Percentiles rank a stretch among this genome's conserved stretches.
These are phyloP conservation scores for Stenocarpella maydis DNA, from an alignment of 2,329 filamentous ascomycete species.

Conservation along the genomic window DNA sequence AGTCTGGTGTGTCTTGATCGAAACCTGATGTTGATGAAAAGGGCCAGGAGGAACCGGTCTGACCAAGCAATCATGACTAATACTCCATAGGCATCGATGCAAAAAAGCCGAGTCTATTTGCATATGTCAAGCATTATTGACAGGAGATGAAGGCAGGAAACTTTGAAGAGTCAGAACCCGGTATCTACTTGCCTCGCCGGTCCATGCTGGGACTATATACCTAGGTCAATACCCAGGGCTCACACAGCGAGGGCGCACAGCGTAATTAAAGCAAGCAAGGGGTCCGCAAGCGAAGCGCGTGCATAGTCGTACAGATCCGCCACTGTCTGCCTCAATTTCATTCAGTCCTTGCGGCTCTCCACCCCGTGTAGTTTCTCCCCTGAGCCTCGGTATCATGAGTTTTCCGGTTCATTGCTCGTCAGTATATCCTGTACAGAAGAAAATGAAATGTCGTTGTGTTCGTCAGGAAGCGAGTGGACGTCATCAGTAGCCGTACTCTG, in stretches of 20 bases:
- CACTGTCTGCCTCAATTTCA: slow-evolving; percentile 28
- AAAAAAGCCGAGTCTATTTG: not conserved
- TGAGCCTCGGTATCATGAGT: slow-evolving; percentile 33
- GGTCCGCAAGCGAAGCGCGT: slow-evolving; percentile 20
- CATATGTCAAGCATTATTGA: slow-evolving; percentile 21
- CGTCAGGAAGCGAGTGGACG: slow-evolving; percentile 17
- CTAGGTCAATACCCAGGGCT: slow-evolving; percentile 16
- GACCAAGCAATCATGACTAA: not conserved
- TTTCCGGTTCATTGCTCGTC: slow-evolving; percentile 34
- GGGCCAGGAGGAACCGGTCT: not conserved
- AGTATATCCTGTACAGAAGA: slow-evolving; percentile 35
- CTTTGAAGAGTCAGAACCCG: slow-evolving; percentile 15
- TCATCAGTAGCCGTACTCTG: slow-evolving; percentile 45
- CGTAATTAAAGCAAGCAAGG: slow-evolving; percentile 12
- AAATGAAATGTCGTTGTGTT: slow-evolving; percentile 20
- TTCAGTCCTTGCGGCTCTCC: slow-evolving; percentile 16
- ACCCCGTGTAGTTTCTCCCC: not conserved
- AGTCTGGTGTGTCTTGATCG: not conserved
- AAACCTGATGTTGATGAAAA: too few relatives aligned
- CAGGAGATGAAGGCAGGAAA: not conserved
- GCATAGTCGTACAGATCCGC: slow-evolving; percentile 33
- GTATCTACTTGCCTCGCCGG: slow-evolving; percentile 8
- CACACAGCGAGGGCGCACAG: slow-evolving; percentile 10
- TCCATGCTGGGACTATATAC: slow-evolving; percentile 13
- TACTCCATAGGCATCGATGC: not conserved